Evolutionary conservation across 140 eudicot species (phyloP).

Genomic region (Ambrosia hybrid): DNA sequence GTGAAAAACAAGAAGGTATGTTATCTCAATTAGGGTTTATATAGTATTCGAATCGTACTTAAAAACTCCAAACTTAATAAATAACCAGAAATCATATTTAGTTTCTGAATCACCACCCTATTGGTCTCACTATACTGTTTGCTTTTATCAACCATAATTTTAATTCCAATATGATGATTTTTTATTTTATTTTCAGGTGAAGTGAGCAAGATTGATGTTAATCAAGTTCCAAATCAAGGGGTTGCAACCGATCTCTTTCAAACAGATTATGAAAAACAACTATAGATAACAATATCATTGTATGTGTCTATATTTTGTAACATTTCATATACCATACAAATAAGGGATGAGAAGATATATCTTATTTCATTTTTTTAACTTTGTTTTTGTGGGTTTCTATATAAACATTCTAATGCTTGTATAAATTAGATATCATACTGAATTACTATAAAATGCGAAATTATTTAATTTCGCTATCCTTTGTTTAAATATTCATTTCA

Average conservation of each 20-base stretch:
- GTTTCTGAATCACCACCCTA: background rate
- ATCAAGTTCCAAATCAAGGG: constrained; percentile 31
- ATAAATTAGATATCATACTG: background rate
- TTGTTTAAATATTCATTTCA: background rate
- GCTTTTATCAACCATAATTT: background rate
- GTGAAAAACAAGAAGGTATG: constrained; percentile 29
- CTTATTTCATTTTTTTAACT: background rate
- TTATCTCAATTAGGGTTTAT: background rate
- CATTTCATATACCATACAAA: constrained; percentile 4
- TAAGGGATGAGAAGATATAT: constrained; percentile 13
- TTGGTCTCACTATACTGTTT: no score
- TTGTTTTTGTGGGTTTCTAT: background rate
- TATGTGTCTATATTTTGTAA: constrained; percentile 10
- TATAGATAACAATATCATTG: background rate
- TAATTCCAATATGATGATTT: background rate
- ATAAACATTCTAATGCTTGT: background rate
- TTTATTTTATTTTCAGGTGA: constrained; percentile 3
- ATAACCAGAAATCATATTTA: background rate
- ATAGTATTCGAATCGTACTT: background rate
- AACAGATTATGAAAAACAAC: constrained; percentile 24
- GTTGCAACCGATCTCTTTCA: constrained; percentile 28
- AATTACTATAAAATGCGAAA: background rate
- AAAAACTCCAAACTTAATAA: no score
- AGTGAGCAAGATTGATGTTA: constrained; percentile 20
- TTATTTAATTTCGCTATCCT: background rate